Percentiles rank a stretch among this genome's conserved stretches.
Evolutionary conservation across 179 eudicot genomes (phyloP).

Genomic region (Amaranthus tricolor): DNA sequence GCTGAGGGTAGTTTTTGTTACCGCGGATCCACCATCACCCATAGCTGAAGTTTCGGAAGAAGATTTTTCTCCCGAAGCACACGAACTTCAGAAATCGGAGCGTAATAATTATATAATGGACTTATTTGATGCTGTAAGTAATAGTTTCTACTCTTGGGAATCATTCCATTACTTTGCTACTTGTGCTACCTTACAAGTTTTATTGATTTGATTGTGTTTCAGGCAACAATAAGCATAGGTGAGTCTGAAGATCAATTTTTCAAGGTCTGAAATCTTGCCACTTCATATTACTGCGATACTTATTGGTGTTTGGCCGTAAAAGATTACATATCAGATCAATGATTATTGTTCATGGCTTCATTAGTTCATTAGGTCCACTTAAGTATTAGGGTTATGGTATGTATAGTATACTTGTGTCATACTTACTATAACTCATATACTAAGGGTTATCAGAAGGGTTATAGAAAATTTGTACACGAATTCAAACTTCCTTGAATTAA

Average conservation of each 20-base stretch:
- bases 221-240: conserved; percentile 20
- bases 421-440: too few species aligned
- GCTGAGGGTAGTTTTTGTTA: conserved; percentile 37
- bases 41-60: conserved; percentile 43
- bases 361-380: not conserved
- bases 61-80: conserved; percentile 32
- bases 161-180: not conserved
- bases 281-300: not conserved
- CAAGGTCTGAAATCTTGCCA: conserved; percentile 18
- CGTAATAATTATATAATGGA: conserved; percentile 12
- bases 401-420: too few species aligned
- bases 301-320: not conserved
- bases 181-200: not conserved
- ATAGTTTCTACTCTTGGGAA: not conserved
- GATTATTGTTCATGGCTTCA: not conserved
- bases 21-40: conserved; percentile 43
- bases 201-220: conserved; percentile 1
- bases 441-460: not conserved
- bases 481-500: not conserved
- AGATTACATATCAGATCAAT: not conserved
- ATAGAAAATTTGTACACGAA: not conserved
- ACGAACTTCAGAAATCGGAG: conserved; percentile 14
- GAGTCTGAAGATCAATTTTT: conserved; percentile 19
- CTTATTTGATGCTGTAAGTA: conserved; percentile 31
- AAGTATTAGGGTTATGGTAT: too few species aligned